A percentile compares a stretch with the other conserved stretches of the same genome.
phyloP scores from a whole-genome alignment of 345 rosid genomes.

The Syzygium aqueum region DNA sequence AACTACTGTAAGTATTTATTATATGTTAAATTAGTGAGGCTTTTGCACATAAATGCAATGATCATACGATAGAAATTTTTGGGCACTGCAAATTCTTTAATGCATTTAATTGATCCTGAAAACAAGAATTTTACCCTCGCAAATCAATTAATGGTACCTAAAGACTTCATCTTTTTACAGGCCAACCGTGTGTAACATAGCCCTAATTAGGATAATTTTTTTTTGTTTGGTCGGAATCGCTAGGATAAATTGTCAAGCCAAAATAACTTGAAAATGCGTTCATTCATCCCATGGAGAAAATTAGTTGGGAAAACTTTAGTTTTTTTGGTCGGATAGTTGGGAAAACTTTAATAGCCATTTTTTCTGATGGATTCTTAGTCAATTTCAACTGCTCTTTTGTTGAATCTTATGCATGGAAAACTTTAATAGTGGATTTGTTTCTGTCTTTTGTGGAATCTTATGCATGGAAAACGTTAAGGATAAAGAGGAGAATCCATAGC shows the following conservation, averaged over 20 bases:
- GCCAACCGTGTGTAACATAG: neutral
- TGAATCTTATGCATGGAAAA: too few relatives aligned
- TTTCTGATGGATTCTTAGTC: too few relatives aligned
- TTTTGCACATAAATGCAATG: neutral
- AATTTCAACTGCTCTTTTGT: too few relatives aligned
- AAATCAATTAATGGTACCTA: neutral
- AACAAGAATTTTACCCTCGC: neutral
- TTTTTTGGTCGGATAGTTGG: too few relatives aligned
- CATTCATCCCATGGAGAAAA: neutral
- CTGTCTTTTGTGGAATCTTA: neutral
- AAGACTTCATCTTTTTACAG: neutral
- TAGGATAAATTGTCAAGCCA: neutral
- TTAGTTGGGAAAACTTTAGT: neutral
- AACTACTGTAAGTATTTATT: too few relatives aligned
- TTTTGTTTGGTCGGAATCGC: neutral
- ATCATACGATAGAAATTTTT: neutral
- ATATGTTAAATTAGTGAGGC: neutral
- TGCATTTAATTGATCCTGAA: neutral
- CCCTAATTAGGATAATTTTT: neutral
- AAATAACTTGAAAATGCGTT: neutral
- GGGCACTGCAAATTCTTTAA: neutral
- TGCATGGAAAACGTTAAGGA: neutral
- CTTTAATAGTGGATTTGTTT: too few relatives aligned
- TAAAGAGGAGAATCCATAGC: neutral
- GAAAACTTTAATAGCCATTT: too few relatives aligned